Base-by-base conservation (phyloP, 2,329 filamentous ascomycete species). In the Paramyrothecium roridum region DNA sequence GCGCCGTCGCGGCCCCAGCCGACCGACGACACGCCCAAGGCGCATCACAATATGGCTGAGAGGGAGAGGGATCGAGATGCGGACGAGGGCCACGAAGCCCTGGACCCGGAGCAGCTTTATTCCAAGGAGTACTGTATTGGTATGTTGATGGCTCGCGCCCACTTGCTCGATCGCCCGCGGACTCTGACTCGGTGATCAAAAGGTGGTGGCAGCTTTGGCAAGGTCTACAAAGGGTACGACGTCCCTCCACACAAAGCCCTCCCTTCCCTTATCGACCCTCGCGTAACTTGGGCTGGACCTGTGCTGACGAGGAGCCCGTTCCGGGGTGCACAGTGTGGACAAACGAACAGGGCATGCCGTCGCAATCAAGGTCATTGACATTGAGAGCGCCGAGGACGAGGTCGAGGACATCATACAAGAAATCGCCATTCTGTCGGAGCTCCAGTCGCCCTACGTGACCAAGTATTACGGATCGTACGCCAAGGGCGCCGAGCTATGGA, bases 381-480 rank as follows among this genome's bases (percentile, higher is more conserved):
- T 99, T 62, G 95, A 99, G 75, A 97, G 95, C 76, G 95, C 95
- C 67, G 95, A 99, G 75, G 95, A 99, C 73, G 95, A 99, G 76
- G 93, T 99, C 64, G 95, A 98, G 77, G 95, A 99, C 75, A 99
- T 99, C 66, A 97, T 98, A 71, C 92, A 96, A 72, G 95, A 99
- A 76, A 98, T 99, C 64, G 92, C 93, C 63, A 98, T 99, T 65
- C 82, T 99, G 54, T 96, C 95, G 33, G 93, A 96, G 74, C 85
- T 99, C 62, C 91, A 96, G 75, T 98, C 93, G 19, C 92, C 92
- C 19, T 96, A 96, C 69, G 93, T 98, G 59, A 99, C 95, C 43
- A 95, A 96, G 73, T 99, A 99, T 79, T 92, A 96, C 76, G 95
- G 95, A 62, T 97, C 93, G 55, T 98, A 95, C 69, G 86, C 96